These are phyloP conservation scores for Otatea glauca DNA, from an alignment of 176 grass and related monocot genomes.

Conservation along the genomic window DNA sequence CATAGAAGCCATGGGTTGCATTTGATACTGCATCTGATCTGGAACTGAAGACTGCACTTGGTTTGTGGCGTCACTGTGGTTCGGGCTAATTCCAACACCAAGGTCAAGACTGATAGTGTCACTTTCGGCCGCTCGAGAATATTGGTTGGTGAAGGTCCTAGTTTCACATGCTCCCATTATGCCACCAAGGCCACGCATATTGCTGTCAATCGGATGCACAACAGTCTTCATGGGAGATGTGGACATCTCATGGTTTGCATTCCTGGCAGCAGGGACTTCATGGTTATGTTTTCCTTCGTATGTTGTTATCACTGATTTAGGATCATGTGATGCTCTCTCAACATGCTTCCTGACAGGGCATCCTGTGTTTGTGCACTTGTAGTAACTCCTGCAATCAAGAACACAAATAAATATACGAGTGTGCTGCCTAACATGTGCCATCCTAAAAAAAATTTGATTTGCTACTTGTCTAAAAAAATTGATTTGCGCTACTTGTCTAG, in stretches of 20 bases:
- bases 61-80: constrained; percentile 60
- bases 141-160: constrained; percentile 57
- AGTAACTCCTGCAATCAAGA: constrained; percentile 84
- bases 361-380: constrained; percentile 92
- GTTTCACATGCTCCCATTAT: constrained; percentile 73
- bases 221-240: constrained; percentile 42
- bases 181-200: constrained; percentile 49
- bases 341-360: constrained; percentile 99
- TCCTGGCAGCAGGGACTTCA: constrained; percentile 90
- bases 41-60: constrained; percentile 42
- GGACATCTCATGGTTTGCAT: constrained; percentile 62
- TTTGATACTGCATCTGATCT: constrained; percentile 71
- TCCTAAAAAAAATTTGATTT: background rate
- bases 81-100: constrained; percentile 86
- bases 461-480: background rate
- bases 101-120: constrained; percentile 86
- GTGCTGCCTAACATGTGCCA: constrained; percentile 12
- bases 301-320: constrained; percentile 97
- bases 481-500: background rate
- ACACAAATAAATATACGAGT: constrained; percentile 13
- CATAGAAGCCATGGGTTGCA: constrained; percentile 54
- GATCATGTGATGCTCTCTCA: constrained; percentile 98
- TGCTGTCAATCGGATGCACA: constrained; percentile 51
- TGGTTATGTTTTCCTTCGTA: constrained; percentile 99
- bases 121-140: constrained; percentile 57